A percentile compares a stretch with the other conserved stretches of the same genome.
Evolutionary conservation across 2,329 filamentous ascomycete genomes (phyloP).

Genomic region (Cladosporium sp.): DNA sequence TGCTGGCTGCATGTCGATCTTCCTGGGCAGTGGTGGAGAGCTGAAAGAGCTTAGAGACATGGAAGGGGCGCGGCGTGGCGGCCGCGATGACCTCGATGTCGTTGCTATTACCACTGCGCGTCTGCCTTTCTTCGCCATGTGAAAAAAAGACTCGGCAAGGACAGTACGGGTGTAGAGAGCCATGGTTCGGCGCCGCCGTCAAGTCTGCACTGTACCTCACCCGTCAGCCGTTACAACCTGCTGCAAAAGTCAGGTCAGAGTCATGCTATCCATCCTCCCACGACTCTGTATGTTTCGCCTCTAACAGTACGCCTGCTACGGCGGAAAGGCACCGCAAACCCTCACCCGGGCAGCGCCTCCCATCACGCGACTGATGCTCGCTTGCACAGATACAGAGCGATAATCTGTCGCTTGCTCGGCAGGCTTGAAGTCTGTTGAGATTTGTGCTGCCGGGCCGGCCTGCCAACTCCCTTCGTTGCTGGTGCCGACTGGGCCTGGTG

Average conservation of each 20-base stretch:
- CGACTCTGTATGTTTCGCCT: constrained; percentile 15
- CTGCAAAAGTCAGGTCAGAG: background rate
- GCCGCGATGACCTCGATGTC: background rate
- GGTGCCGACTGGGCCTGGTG: background rate
- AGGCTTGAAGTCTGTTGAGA: constrained; percentile 19
- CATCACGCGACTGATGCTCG: constrained; percentile 8
- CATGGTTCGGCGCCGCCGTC: background rate
- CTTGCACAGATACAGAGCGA: background rate
- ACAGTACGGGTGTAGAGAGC: background rate
- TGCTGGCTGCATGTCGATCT: constrained; percentile 14
- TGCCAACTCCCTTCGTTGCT: background rate
- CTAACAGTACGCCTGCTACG: background rate
- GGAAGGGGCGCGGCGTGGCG: constrained; percentile 6
- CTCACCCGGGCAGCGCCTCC: background rate
- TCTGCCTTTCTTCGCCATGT: background rate
- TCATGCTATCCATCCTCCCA: background rate
- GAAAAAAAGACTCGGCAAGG: background rate
- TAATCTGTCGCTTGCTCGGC: background rate
- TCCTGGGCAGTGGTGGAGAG: constrained; percentile 10
- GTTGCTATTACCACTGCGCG: background rate
- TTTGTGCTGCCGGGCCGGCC: constrained; percentile 10
- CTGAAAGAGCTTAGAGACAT: background rate
- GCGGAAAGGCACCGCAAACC: background rate
- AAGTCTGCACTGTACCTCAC: background rate
- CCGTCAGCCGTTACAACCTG: background rate